Evolutionary conservation across 2,329 filamentous ascomycete genomes (phyloP).

Genomic region (Aureobasidium leucospermi): DNA sequence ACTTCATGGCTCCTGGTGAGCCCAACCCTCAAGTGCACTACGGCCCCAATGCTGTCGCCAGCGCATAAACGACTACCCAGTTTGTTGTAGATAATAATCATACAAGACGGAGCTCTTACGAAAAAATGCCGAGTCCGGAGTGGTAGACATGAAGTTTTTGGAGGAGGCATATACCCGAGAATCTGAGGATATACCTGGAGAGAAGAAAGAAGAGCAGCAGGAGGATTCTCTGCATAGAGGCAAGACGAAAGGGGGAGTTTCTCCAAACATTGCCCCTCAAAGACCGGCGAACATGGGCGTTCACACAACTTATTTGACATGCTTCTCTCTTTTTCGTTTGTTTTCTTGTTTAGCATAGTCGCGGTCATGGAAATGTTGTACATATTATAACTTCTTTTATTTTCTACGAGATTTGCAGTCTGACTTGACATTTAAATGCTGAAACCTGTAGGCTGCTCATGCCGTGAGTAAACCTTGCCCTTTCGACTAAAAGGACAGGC

Average conservation of each 20-base stretch:
- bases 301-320: not conserved
- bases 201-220: not conserved
- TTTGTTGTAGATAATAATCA: not conserved
- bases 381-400: not conserved
- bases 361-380: conserved; percentile 12
- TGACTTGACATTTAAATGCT: too few relatives aligned
- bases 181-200: conserved; percentile 1
- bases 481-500: not conserved
- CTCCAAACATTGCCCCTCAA: not conserved
- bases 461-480: not conserved
- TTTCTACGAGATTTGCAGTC: too few relatives aligned
- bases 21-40: conserved; percentile 25
- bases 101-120: not conserved
- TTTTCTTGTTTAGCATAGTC: conserved; percentile 10
- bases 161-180: conserved; percentile 1
- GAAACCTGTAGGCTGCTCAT: not conserved
- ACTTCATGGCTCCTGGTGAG: conserved; percentile 45
- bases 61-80: not conserved
- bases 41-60: conserved; percentile 8
- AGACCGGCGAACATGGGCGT: conserved; percentile 11
- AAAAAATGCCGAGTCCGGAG: conserved; percentile 8
- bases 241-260: not conserved
- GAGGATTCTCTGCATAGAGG: not conserved
- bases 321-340: conserved; percentile 4
- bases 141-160: not conserved